Evolutionary conservation across 1,139 yeast species (phyloP), one percentile per base, ranked within the genome.

Genomic region (Suhomyces ambrosiae): DNA sequence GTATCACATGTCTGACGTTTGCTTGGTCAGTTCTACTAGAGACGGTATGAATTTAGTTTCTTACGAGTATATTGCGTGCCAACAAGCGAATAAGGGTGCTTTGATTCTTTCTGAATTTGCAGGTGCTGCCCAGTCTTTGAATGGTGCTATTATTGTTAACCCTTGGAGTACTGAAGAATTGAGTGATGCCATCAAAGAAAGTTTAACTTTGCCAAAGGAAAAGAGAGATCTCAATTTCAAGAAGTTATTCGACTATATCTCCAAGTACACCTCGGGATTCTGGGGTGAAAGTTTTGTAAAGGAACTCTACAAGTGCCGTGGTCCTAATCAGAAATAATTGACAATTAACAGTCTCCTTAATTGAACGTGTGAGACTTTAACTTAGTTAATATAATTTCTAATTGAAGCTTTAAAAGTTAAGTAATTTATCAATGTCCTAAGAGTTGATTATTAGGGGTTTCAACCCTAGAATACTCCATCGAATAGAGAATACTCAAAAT

Each of bases 141-240:
- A 92, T 56, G 98, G 99, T 17, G 89, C 96, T 1, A 62, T 92
- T 15, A 82, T 92, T 44, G 96, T 92, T 22, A 92, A 92, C 56
- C 99, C 99, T 3, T 92, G 99, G 99, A 92, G 90, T 60, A 90
- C 92, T 12, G 98, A 94, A 52, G 98, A 94, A 52, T 65, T 92
- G 55, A 80, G 95, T 23, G 86, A 79, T 33, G 85, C 97, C 2
- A 85, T 92, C 40, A 75, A 83, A 53, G 97, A 90, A 58, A 84
- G 96, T 27, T 73, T 92, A 53, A 88, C 96, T 0, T 67, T 92
- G 60, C 86, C 95, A 3, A 79, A 77, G 25, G 97, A 88, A 52
- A 87, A 86, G 71, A 79, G 80, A 52, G 74, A 67, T 24, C 78
- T 82, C 14, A 90, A 89, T 55, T 92, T 89, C 65, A 76, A 82